phyloP scores from a whole-genome alignment of 1,139 yeast genomes.

The Magnusiomyces clavatus region DNA sequence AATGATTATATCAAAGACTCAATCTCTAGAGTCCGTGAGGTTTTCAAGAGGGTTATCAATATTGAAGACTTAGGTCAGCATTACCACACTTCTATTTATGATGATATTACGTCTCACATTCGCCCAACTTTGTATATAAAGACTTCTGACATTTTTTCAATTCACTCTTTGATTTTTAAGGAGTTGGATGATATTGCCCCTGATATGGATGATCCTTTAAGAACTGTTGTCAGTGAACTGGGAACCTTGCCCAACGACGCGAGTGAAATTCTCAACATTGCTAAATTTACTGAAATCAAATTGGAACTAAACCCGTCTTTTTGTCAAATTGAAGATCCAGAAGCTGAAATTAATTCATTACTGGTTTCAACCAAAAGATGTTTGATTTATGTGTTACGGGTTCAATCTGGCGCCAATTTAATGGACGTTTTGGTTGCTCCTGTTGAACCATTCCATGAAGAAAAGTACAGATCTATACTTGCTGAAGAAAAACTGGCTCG shows the following conservation, averaged over 20 bases:
- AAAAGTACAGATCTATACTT: constrained; percentile 49
- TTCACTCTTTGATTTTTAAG: constrained; percentile 51
- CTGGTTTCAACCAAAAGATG: constrained; percentile 79
- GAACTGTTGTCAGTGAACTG: constrained; percentile 37
- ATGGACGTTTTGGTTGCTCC: constrained; percentile 69
- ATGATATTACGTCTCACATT: constrained; percentile 60
- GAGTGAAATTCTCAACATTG: constrained; percentile 37
- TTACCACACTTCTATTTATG: constrained; percentile 58
- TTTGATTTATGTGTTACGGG: constrained; percentile 67
- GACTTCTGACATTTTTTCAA: constrained; percentile 54
- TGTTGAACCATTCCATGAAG: constrained; percentile 62
- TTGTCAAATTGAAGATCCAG: constrained; percentile 34
- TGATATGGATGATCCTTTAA: constrained; percentile 48
- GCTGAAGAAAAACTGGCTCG: constrained; percentile 36
- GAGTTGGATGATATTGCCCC: constrained; percentile 44
- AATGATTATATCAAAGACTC: constrained; percentile 59
- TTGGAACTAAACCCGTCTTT: constrained; percentile 38
- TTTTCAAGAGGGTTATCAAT: constrained; percentile 44
- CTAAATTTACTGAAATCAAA: constrained; percentile 34
- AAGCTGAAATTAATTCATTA: constrained; percentile 39
- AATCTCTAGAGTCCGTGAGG: constrained; percentile 39
- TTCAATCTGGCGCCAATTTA: constrained; percentile 65
- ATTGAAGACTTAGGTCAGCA: constrained; percentile 52
- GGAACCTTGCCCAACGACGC: constrained; percentile 40
- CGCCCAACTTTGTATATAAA: constrained; percentile 59